A percentile compares a stretch with the other conserved stretches of the same genome.
phyloP scores from a whole-genome alignment of 192 early-diverging fungal species.

The Borealophlyctis nickersoniae region DNA sequence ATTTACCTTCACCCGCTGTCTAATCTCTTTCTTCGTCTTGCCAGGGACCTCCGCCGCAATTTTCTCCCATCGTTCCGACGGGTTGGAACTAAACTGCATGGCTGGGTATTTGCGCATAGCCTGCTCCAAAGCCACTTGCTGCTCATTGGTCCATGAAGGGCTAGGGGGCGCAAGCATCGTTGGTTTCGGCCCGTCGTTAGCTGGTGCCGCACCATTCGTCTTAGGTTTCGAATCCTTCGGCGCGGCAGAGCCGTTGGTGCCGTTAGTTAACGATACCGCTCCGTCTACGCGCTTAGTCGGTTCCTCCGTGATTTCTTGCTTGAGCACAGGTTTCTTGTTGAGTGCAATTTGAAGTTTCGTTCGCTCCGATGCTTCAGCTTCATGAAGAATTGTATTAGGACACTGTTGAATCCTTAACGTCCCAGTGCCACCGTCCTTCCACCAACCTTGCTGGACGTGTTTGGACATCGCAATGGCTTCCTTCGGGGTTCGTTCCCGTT shows the following conservation, averaged over 20 bases:
- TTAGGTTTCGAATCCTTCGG: background rate
- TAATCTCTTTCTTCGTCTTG: slow-evolving; percentile 49
- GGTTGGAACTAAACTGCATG: slow-evolving; percentile 26
- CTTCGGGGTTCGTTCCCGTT: slow-evolving; percentile 49
- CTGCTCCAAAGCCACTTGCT: slow-evolving; percentile 43
- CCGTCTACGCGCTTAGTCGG: slow-evolving; percentile 25
- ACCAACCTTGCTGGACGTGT: slow-evolving; percentile 60
- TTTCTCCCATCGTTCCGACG: slow-evolving; percentile 50
- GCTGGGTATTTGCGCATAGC: slow-evolving; percentile 50
- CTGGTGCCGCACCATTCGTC: background rate
- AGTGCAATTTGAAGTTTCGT: slow-evolving; percentile 30
- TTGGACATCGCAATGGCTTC: slow-evolving; percentile 72
- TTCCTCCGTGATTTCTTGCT: slow-evolving; percentile 33
- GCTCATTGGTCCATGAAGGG: slow-evolving; percentile 39
- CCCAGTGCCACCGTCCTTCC: slow-evolving; percentile 1
- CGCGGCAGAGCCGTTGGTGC: slow-evolving; percentile 11
- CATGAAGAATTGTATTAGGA: background rate
- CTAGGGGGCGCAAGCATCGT: slow-evolving; percentile 27
- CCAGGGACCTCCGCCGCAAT: slow-evolving; percentile 45
- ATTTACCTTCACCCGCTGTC: slow-evolving; percentile 44
- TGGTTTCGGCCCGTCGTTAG: slow-evolving; percentile 3
- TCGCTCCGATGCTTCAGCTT: slow-evolving; percentile 34
- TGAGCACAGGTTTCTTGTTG: slow-evolving; percentile 22
- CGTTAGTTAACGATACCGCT: slow-evolving; percentile 10
- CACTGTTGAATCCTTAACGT: too few relatives aligned